phyloP scores from a whole-genome alignment of 2,329 filamentous ascomycete species.

The Aurifilum marmelostoma region DNA sequence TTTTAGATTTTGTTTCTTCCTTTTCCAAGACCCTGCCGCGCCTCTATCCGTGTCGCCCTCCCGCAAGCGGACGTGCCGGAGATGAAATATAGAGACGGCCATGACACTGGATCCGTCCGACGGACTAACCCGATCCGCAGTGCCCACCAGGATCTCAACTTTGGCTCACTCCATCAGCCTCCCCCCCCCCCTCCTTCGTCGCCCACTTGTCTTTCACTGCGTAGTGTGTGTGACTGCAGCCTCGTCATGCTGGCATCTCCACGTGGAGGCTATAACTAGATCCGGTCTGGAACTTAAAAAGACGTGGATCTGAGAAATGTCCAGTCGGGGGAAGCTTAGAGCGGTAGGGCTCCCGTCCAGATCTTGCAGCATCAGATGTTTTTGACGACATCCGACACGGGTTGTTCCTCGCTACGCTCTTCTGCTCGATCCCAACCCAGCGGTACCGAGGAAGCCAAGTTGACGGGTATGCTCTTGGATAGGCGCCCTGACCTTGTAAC shows the following conservation, averaged over 20 bases:
- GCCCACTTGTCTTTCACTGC: neutral
- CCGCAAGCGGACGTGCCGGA: neutral
- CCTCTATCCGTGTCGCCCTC: neutral
- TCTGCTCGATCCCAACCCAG: neutral
- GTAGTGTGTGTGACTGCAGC: conserved; percentile 38
- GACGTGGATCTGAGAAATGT: neutral
- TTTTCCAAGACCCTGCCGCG: neutral
- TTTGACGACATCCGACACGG: neutral
- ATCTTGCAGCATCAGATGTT: conserved; percentile 1
- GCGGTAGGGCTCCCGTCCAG: neutral
- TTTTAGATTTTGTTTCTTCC: too few relatives aligned
- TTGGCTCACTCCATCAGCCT: neutral
- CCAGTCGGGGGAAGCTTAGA: neutral
- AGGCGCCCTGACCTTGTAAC: neutral
- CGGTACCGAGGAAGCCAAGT: neutral
- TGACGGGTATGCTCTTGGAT: neutral
- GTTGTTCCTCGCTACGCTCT: neutral
- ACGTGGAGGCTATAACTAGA: neutral
- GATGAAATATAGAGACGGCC: neutral
- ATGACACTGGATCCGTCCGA: neutral
- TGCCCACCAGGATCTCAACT: neutral
- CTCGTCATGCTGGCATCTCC: neutral
- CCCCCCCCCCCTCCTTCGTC: neutral
- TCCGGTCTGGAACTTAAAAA: neutral
- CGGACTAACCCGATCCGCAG: neutral